Evolutionary conservation across 1,284 basidiomycete genomes (phyloP).

Genomic region (Fomitiporia mediterranea): DNA sequence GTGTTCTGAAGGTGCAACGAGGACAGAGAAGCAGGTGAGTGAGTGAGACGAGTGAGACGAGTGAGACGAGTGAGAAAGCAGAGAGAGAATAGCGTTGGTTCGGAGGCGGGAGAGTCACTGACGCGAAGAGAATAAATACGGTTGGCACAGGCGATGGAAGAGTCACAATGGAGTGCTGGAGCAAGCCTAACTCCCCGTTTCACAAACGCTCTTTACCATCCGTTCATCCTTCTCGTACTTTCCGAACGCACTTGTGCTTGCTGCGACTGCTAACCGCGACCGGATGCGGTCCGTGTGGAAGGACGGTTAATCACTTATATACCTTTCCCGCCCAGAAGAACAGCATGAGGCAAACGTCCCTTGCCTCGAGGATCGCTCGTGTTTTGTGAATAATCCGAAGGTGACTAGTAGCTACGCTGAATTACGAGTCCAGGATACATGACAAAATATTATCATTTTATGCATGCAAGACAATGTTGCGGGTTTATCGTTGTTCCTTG

Average conservation of each 20-base stretch:
- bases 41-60: neutral
- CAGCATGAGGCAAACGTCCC: conserved; percentile 4
- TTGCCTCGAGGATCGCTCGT: conserved; percentile 6
- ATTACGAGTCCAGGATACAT: neutral
- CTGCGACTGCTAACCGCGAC: neutral
- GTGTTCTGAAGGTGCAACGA: neutral
- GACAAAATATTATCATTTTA: neutral
- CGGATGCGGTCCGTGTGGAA: neutral
- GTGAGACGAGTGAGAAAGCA: neutral
- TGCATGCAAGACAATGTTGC: neutral
- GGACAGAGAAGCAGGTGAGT: neutral
- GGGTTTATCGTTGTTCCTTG: neutral
- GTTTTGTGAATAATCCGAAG: neutral
- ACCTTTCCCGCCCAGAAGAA: neutral
- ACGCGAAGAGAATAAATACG: neutral
- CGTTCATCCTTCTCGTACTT: neutral
- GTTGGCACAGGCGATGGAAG: no score
- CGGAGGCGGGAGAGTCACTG: no score
- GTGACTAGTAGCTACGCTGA: no score
- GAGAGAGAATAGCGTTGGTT: neutral
- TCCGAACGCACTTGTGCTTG: neutral
- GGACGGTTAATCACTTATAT: conserved; percentile 5
- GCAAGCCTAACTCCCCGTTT: neutral
- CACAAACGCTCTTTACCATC: neutral
- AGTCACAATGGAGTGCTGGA: no score